Conservation (phyloP, 208 protist species). For the Blechomonas ayalai region DNA sequence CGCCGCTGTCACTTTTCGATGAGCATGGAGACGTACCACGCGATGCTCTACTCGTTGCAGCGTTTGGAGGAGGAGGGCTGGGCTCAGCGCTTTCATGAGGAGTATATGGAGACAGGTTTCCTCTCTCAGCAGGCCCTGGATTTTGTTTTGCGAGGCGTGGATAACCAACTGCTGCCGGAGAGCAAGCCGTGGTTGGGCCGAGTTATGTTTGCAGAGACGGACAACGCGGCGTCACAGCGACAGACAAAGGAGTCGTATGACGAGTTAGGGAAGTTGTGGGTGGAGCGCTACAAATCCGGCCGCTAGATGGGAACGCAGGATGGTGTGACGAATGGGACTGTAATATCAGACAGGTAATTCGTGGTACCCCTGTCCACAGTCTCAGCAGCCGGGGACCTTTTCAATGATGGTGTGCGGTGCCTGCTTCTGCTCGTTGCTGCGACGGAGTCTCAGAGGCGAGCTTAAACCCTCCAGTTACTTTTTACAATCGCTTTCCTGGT, state of each 20-base stretch:
- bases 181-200: constrained; percentile 87
- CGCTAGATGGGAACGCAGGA: too few relatives aligned
- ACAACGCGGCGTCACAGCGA: constrained; percentile 32
- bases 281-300: constrained; percentile 59
- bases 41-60: constrained; percentile 90
- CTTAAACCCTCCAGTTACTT: too few relatives aligned
- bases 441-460: too few relatives aligned
- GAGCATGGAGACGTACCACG: constrained; percentile 86
- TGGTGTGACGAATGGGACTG: too few relatives aligned
- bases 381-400: too few relatives aligned
- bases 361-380: too few relatives aligned
- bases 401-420: too few relatives aligned
- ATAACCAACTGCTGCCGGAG: constrained; percentile 81
- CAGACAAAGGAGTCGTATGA: constrained; percentile 46
- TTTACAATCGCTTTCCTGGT: too few relatives aligned
- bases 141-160: constrained; percentile 76
- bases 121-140: constrained; percentile 80
- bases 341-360: too few relatives aligned
- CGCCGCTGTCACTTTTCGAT: constrained; percentile 76
- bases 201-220: constrained; percentile 78
- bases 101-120: constrained; percentile 23
- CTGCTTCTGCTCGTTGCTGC: too few relatives aligned
- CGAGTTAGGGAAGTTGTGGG: constrained; percentile 59
- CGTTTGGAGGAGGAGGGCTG: constrained; percentile 85
- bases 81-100: constrained; percentile 70